A percentile compares a stretch with the other conserved stretches of the same genome.
phyloP scores from a whole-genome alignment of 768 basidiomycete genomes.

The Strobilomyces dryophilus region DNA sequence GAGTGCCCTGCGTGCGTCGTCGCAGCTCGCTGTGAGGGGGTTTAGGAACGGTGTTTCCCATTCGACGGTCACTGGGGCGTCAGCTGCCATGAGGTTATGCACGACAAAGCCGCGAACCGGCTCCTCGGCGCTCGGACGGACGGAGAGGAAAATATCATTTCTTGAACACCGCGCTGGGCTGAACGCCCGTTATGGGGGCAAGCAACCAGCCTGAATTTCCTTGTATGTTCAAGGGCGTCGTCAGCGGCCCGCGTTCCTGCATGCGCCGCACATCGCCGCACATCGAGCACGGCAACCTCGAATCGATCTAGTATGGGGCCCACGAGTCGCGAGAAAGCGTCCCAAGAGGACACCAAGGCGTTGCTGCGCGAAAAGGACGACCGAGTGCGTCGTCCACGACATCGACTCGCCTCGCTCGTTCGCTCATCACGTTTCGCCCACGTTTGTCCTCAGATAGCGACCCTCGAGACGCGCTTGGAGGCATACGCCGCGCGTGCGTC shows the following conservation, averaged over 20 bases:
- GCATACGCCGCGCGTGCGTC: constrained; percentile 39
- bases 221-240: constrained; percentile 10
- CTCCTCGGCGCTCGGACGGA: neutral
- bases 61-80: constrained; percentile 5
- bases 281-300: neutral
- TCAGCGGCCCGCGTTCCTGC: constrained; percentile 1
- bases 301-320: constrained; percentile 23
- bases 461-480: constrained; percentile 30
- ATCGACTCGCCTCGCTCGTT: neutral
- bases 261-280: constrained; percentile 1
- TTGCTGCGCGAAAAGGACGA: constrained; percentile 25
- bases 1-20: constrained; percentile 43
- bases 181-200: no score
- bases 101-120: no score
- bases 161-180: no score
- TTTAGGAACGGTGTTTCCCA: constrained; percentile 26
- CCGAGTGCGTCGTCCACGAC: constrained; percentile 12
- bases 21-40: constrained; percentile 8
- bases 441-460: constrained; percentile 21
- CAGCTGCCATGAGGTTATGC: constrained; percentile 1
- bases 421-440: neutral
- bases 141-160: neutral
- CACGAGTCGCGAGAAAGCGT: constrained; percentile 9
- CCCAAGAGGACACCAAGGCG: constrained; percentile 17
- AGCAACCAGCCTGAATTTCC: constrained; percentile 9